Base-by-base conservation (phyloP, 2,329 filamentous ascomycete genomes). In the Colletotrichum scovillei region DNA sequence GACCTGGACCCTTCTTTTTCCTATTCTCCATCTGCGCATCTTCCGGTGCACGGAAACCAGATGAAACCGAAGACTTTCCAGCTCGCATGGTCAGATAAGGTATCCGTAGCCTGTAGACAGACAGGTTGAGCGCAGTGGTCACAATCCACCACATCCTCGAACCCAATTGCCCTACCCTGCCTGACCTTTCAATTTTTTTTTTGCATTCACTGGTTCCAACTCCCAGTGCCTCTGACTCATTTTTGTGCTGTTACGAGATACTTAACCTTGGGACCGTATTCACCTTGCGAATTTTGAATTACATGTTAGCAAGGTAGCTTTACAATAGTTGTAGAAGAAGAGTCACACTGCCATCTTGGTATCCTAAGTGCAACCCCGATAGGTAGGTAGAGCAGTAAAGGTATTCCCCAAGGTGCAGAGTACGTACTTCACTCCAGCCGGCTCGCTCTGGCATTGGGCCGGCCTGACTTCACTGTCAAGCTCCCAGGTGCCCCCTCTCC, bases 401-500 rank as follows among this genome's bases (percentile, higher is more conserved):
- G 22, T 28, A 56, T 24, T 56, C 53, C 32, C 32, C 8, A 35
- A 12, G 11, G 32, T 35, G 4, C 32, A 7, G 8, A 57, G 59
- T 72, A 72, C 70, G 59, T 72, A 69, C 59, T 38, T 35, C 46
- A 35, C 16, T 42, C 38, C 6, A 42, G 16, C 38, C 38, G 38
- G 38, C 49, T 66, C 19, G 16, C 30, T 60, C 46, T 71, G 68
- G 46, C 56, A 55, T 55, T 71, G 67, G 69, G 42, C 38, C 49
- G 42, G 57, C 52, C 58, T 72, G 57, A 68, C 69, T 72, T 72
- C 69, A 72, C 69, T 72, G 53, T 63, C 30, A 52, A 32, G 16
- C 28, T 30, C 67, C 14, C 38, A 42, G 38, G 38, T 42, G 14
- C 38, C 60, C 66, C 56, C 35, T 56, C 56, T 59, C 71, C 60